phyloP scores from a whole-genome alignment of 257 asterid species.

The Penstemon barbatus region DNA sequence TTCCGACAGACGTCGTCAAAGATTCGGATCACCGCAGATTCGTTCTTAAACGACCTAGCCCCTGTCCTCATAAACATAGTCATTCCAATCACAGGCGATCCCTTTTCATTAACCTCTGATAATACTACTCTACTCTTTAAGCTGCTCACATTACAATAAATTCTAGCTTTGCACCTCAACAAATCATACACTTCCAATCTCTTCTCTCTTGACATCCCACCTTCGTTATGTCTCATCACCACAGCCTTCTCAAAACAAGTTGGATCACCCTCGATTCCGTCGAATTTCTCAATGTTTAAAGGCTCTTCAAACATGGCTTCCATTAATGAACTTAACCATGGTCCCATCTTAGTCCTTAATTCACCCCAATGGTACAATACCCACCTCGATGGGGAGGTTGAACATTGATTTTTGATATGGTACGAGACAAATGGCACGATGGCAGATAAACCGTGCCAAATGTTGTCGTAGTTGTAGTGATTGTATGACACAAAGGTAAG shows the following conservation, averaged over 20 bases:
- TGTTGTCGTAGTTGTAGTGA: slow-evolving; percentile 67
- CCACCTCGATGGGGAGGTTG: slow-evolving; percentile 47
- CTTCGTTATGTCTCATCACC: slow-evolving; percentile 86
- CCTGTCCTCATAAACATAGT: slow-evolving; percentile 74
- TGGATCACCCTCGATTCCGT: slow-evolving; percentile 16
- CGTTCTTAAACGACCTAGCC: slow-evolving; percentile 65
- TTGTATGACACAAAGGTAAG: slow-evolving; percentile 67
- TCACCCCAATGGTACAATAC: slow-evolving; percentile 80
- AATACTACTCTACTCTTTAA: slow-evolving; percentile 4
- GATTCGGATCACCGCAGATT: slow-evolving; percentile 48
- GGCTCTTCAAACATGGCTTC: slow-evolving; percentile 54
- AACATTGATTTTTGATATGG: slow-evolving; percentile 48
- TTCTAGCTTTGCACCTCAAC: slow-evolving; percentile 66
- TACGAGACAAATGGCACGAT: slow-evolving; percentile 63
- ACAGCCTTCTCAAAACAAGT: slow-evolving; percentile 60
- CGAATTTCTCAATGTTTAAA: slow-evolving; percentile 37
- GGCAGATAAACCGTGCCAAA: slow-evolving; percentile 79
- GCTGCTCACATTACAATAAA: slow-evolving; percentile 50
- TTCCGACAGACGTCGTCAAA: slow-evolving; percentile 50
- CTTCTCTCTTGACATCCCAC: slow-evolving; percentile 70
- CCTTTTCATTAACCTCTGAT: slow-evolving; percentile 3
- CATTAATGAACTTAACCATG: slow-evolving; percentile 59
- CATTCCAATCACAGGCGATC: slow-evolving; percentile 45
- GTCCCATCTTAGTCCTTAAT: slow-evolving; percentile 51
- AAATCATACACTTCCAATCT: slow-evolving; percentile 61